phyloP scores from a whole-genome alignment of 306 rosid species.

The Corylus avellana region DNA sequence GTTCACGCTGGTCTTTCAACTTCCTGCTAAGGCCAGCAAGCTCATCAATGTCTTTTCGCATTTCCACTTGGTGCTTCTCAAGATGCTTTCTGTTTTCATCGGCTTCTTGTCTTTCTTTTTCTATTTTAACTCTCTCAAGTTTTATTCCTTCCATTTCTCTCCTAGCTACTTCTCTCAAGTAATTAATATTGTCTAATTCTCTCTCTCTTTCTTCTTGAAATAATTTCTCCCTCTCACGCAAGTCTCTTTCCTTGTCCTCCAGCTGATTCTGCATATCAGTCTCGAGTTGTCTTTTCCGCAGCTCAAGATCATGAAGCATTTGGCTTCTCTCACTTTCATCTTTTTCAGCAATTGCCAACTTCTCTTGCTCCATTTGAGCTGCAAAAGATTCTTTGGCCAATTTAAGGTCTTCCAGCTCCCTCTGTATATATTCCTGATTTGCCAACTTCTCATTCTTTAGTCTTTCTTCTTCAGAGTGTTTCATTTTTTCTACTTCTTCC shows the following conservation, averaged over 20 bases:
- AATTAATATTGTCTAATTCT: slow-evolving; percentile 65
- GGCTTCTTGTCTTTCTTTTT: slow-evolving; percentile 70
- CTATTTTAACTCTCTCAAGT: slow-evolving; percentile 70
- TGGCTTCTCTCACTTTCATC: slow-evolving; percentile 67
- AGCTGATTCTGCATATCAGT: slow-evolving; percentile 74
- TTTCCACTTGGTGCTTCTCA: slow-evolving; percentile 76
- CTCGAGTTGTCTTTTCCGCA: slow-evolving; percentile 71
- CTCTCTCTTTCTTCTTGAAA: slow-evolving; percentile 79
- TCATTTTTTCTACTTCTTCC: slow-evolving; percentile 70
- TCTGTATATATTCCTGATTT: slow-evolving; percentile 53
- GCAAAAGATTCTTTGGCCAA: slow-evolving; percentile 84
- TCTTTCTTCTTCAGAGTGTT: slow-evolving; percentile 69
- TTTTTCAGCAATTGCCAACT: slow-evolving; percentile 65
- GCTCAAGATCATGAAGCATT: slow-evolving; percentile 75
- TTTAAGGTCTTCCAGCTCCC: slow-evolving; percentile 72
- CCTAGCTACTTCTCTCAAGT: slow-evolving; percentile 75
- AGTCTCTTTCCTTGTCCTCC: slow-evolving; percentile 74
- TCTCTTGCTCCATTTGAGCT: slow-evolving; percentile 74
- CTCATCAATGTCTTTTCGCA: slow-evolving; percentile 77
- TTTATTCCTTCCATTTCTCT: slow-evolving; percentile 90
- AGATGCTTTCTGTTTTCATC: slow-evolving; percentile 67
- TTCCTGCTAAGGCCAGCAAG: slow-evolving; percentile 73
- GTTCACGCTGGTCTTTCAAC: slow-evolving; percentile 76
- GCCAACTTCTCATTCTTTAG: slow-evolving; percentile 66
- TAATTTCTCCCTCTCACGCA: slow-evolving; percentile 59